Evolutionary conservation across 2,329 filamentous ascomycete genomes (phyloP).

Genomic region (Fusarium bulbicola): DNA sequence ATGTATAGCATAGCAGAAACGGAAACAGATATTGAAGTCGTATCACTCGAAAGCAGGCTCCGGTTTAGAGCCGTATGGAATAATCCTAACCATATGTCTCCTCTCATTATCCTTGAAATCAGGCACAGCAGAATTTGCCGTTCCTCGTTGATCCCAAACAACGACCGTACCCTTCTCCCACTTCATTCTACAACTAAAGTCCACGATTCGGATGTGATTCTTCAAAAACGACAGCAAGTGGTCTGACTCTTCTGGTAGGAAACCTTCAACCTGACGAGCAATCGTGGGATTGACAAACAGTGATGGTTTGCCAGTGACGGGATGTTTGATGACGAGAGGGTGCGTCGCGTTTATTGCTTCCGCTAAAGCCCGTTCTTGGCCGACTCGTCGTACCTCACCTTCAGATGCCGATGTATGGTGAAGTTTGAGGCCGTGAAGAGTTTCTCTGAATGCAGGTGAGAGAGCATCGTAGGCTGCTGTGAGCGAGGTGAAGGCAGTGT

Average conservation of each 20-base stretch:
- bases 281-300: conserved; percentile 46
- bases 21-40: too few species aligned
- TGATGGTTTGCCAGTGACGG: conserved; percentile 40
- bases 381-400: conserved; percentile 43
- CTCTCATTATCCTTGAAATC: conserved; percentile 44
- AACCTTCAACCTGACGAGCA: conserved; percentile 41
- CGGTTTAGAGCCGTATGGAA: conserved; percentile 42
- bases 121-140: conserved; percentile 43
- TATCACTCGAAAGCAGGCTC: conserved; percentile 10
- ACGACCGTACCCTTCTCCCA: conserved; percentile 46
- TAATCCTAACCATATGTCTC: conserved; percentile 45
- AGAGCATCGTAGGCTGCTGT: conserved; percentile 44
- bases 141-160: conserved; percentile 43
- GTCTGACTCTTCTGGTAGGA: conserved; percentile 45
- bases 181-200: conserved; percentile 43
- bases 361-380: conserved; percentile 39
- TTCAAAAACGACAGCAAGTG: conserved; percentile 42
- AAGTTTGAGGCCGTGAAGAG: neutral
- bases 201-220: conserved; percentile 44
- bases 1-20: too few species aligned
- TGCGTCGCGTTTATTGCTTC: conserved; percentile 45
- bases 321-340: conserved; percentile 43
- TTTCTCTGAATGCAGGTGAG: conserved; percentile 41
- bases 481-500: conserved; percentile 45
- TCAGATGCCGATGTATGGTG: conserved; percentile 43